phyloP scores from a whole-genome alignment of 768 basidiomycete genomes.

The Podaxis sp. region DNA sequence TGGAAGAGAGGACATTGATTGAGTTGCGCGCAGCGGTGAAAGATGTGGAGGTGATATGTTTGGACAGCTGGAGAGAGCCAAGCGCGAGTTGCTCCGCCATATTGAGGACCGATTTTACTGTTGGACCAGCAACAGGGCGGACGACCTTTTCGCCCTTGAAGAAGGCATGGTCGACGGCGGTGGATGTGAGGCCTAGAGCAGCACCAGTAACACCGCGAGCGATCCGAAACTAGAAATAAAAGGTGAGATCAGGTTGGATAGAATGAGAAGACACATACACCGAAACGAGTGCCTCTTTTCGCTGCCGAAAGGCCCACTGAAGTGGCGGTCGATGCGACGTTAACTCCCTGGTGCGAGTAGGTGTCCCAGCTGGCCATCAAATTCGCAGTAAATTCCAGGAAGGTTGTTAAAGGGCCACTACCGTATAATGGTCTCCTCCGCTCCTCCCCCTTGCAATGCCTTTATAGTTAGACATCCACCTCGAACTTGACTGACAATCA shows the following conservation, averaged over 20 bases:
- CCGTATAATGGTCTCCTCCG: not conserved
- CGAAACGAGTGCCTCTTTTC: constrained; percentile 66
- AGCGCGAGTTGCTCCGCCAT: constrained; percentile 72
- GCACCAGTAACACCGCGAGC: constrained; percentile 60
- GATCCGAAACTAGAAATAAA: constrained; percentile 57
- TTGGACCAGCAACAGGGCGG: constrained; percentile 54
- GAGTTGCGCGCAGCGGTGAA: constrained; percentile 74
- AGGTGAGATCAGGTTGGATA: not conserved
- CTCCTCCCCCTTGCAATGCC: not conserved
- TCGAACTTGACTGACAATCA: not conserved
- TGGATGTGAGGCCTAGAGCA: constrained; percentile 57
- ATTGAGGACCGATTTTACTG: constrained; percentile 60
- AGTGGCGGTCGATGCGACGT: constrained; percentile 63
- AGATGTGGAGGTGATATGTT: constrained; percentile 75
- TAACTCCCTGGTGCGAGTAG: constrained; percentile 59
- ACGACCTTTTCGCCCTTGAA: constrained; percentile 63
- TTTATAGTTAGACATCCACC: not conserved
- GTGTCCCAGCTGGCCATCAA: constrained; percentile 47
- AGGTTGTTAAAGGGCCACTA: not conserved
- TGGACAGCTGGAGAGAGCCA: constrained; percentile 71
- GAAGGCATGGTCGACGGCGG: constrained; percentile 63
- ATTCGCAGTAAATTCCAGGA: not conserved
- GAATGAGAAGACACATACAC: constrained; percentile 41
- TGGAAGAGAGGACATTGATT: constrained; percentile 68
- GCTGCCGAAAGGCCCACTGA: constrained; percentile 68